Conservation (phyloP, 352 stramenopile species). For the Globisporangium recalcitrans region DNA sequence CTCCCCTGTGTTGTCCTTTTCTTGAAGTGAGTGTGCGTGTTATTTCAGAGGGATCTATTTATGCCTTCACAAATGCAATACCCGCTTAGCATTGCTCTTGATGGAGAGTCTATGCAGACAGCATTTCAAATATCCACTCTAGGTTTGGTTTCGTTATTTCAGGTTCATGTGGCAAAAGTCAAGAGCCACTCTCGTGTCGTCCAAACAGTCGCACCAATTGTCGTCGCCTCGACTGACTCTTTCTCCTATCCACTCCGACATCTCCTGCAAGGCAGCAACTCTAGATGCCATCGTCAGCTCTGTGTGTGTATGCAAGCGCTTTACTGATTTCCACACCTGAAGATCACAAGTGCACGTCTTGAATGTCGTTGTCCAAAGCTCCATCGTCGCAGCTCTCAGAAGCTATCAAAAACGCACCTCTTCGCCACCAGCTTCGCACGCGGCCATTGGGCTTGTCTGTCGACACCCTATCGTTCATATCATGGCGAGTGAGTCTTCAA, state of each 20-base stretch:
- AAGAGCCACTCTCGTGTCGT: neutral
- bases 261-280: too few relatives aligned
- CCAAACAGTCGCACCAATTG: neutral
- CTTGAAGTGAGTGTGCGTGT: conserved; percentile 11
- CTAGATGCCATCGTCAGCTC: too few relatives aligned
- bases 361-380: neutral
- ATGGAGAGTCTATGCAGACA: too few relatives aligned
- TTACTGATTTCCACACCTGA: neutral
- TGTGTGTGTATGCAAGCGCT: too few relatives aligned
- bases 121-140: too few relatives aligned
- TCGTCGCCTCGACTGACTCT: neutral
- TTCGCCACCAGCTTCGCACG: neutral
- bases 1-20: conserved; percentile 4
- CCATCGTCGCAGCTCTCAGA: neutral
- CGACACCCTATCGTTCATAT: neutral
- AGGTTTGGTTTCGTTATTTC: too few relatives aligned
- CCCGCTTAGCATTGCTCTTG: neutral
- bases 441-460: neutral
- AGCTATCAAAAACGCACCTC: neutral
- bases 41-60: neutral
- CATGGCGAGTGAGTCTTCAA: neutral
- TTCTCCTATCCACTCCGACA: neutral
- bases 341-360: neutral
- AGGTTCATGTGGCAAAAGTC: neutral
- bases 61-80: neutral